Evolutionary conservation across 148 eudicot species (phyloP), one percentile per base, ranked within the genome.

Genomic region (Pouteria glomerata): DNA sequence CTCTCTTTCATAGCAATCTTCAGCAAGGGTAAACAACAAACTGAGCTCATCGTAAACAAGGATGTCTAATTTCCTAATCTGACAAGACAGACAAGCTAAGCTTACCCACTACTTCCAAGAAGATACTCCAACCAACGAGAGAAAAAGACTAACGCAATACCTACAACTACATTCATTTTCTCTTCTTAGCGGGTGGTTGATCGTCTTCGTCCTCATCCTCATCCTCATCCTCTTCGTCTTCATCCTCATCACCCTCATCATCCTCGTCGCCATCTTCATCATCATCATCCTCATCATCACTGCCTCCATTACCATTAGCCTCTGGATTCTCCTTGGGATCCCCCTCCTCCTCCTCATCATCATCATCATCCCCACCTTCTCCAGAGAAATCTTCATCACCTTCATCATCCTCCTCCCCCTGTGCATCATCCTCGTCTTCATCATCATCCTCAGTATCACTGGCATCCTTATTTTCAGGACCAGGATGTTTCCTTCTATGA

Each of bases 161-260:
- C 41, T 42, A 45, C 63, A 1, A 10, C 50, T 24, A 47, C 10
- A 56, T 75, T 76, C 73, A 85, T 76, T 85, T 85, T 62, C 73
- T 85, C 86, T 82, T 85, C 82, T 85, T 85, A 30, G 85, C 77
- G 5, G 85, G 85, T 69, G 86, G 85, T 78, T 85, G 76, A 41
- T 82, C 80, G 72, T 82, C 87, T 7, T 84, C 83, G 8, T 76
- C 78, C 6, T 80, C 83, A 4, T 78, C 88, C 8, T 82, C 84
- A 0, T 82, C 82, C 6, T 75, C 89, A 1, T 85, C 82, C 7
- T 77, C 84, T 0, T 83, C 84, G 0, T 85, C 88, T 1, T 69
- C 83, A 1, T 82, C 88, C 0, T 71, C 85, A 0, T 74, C 88
- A 0, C 73, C 86, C 1, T 81, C 81, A 0, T 76, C 85, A 2